Conservation (phyloP, 78 protist genomes). For the Dictyostelium capitatum region DNA sequence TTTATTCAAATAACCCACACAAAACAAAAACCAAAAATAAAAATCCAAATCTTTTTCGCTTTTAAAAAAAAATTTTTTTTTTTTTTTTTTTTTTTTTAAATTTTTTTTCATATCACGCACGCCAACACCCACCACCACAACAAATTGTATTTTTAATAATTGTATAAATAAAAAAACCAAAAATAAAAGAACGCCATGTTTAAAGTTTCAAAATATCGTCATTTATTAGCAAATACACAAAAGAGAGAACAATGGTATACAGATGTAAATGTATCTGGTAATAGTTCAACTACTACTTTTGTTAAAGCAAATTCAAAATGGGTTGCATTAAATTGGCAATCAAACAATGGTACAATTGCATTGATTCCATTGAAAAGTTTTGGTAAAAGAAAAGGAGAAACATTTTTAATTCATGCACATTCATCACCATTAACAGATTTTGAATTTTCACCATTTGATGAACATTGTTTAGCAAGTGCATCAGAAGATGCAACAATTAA, state of each 20-base stretch:
- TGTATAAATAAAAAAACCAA: not conserved
- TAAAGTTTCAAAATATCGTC: conserved; percentile 68
- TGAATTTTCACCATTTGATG: conserved; percentile 81
- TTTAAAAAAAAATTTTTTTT: not conserved
- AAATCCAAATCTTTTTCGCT: no score
- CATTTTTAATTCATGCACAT: conserved; percentile 78
- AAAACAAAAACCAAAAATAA: no score
- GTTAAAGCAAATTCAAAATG: conserved; percentile 31
- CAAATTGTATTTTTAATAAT: not conserved
- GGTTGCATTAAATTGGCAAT: conserved; percentile 83
- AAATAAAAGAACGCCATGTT: not conserved
- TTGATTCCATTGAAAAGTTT: conserved; percentile 55
- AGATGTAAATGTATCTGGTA: conserved; percentile 59
- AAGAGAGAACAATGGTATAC: conserved; percentile 82
- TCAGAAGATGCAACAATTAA: conserved; percentile 84
- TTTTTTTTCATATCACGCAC: no score
- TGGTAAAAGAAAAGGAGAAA: conserved; percentile 74
- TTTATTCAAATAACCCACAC: no score
- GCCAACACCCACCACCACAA: no score
- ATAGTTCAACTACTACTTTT: conserved; percentile 29
- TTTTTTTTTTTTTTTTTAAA: not conserved
- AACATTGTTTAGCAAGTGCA: conserved; percentile 60
- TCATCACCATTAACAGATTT: conserved; percentile 55
- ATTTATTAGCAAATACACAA: conserved; percentile 26
- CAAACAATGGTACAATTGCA: conserved; percentile 75